Evolutionary conservation across 106 monocot species (phyloP), one percentile per base, ranked within the genome.

Genomic region (Agapanthus africanus): DNA sequence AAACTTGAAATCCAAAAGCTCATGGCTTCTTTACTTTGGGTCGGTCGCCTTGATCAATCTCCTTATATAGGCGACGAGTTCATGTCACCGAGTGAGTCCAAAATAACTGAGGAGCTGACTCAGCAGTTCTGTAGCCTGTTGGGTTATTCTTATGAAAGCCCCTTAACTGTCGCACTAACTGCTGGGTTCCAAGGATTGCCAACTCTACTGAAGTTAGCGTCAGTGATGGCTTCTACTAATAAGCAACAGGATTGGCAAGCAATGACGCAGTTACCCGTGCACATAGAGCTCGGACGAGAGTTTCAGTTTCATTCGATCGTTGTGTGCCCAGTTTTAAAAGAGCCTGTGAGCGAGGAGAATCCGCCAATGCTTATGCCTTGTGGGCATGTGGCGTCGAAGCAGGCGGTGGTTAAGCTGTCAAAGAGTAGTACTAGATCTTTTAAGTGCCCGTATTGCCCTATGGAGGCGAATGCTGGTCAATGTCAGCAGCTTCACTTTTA

Each of bases 11-110:
- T 99, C 27, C 90, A 83, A 47, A 89, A 85, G 83, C 77, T 99
- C 28, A 90, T 90, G 78, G 87, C 76, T 2, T 93, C 86, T 44
- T 82, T 99, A 16, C 68, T 99, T 32, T 99, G 89, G 89, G 77
- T 78, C 0, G 90, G 81, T n/a, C 75, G 83, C 52, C 83, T 99
- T 1, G 80, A 90, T 8, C 66, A 77, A 30, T 99, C 93, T 19
- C 99, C 99, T 25, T 99, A 97, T 73, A 74, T 77, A 10, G 42
- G 30, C 19, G 49, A 54, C 4, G 89, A 85, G 10, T 77, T 87
- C 26, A 69, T 83, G 15, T 90, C 93, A 28, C 71, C 74, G 1
- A 34, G 19, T 6, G 4, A 40, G 10, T 87, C 88, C 31, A 83
- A 69, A 30, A 40, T 87, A 40, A 80, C 78, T 2, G 75, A 82